phyloP scores from a whole-genome alignment of 2,329 filamentous ascomycete genomes.

The Penicillium crustosum region DNA sequence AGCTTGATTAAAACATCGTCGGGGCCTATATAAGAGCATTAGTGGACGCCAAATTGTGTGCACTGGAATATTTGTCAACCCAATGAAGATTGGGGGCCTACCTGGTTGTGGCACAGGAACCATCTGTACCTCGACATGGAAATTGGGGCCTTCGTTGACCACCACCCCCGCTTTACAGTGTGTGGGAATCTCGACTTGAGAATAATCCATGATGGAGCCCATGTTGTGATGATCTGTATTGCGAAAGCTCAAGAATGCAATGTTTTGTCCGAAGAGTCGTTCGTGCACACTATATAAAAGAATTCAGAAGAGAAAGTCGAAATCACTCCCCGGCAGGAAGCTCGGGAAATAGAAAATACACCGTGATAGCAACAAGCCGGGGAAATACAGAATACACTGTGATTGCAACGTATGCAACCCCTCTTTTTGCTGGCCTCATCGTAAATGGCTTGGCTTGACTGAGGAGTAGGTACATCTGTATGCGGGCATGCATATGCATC shows the following conservation, averaged over 20 bases:
- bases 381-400: slow-evolving; percentile 5
- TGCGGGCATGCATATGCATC: neutral
- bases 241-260: neutral
- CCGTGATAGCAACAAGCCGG: neutral
- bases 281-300: neutral
- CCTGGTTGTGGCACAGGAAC: slow-evolving; percentile 52
- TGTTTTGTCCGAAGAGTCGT: too few species aligned
- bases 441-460: neutral
- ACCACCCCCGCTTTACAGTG: slow-evolving; percentile 54
- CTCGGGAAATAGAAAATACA: slow-evolving; percentile 4
- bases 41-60: neutral
- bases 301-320: neutral
- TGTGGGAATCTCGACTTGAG: slow-evolving; percentile 41
- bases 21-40: slow-evolving; percentile 39
- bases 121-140: slow-evolving; percentile 49
- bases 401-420: slow-evolving; percentile 2
- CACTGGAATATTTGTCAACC: too few species aligned
- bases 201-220: slow-evolving; percentile 6
- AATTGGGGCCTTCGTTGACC: slow-evolving; percentile 52
- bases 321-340: neutral
- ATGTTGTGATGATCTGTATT: slow-evolving; percentile 1
- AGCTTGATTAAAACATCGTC: slow-evolving; percentile 58
- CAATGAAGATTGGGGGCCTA: slow-evolving; percentile 21
- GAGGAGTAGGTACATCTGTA: neutral
- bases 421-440: slow-evolving; percentile 4